These are phyloP conservation scores for Hypericum androsaemum DNA, from an alignment of 345 rosid genomes.

Conservation along the genomic window DNA sequence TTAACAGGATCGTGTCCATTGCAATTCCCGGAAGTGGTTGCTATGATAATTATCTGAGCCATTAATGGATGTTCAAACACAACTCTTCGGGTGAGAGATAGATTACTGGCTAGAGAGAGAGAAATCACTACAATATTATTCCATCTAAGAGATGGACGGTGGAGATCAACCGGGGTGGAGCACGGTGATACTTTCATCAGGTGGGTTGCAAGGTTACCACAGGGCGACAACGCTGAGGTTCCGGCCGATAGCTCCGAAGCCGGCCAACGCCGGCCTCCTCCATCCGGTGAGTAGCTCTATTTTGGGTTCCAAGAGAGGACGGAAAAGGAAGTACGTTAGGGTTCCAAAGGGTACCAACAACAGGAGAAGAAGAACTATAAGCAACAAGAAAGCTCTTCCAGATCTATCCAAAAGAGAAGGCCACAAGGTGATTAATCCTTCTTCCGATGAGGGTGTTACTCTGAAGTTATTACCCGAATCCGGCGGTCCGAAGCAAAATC, in stretches of 20 bases:
- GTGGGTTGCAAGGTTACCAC: slow-evolving; percentile 24
- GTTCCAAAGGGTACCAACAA: slow-evolving; percentile 31
- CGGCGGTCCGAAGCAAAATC: slow-evolving; percentile 11
- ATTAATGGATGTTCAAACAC: no score
- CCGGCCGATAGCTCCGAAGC: slow-evolving; percentile 91
- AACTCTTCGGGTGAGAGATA: no score
- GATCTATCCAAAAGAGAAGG: slow-evolving; percentile 4
- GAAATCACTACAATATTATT: no score
- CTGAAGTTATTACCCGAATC: slow-evolving; percentile 47
- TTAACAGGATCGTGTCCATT: no score
- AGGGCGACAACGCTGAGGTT: slow-evolving; percentile 58
- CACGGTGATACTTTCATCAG: slow-evolving; percentile 15
- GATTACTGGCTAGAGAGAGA: no score
- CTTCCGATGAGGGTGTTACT: slow-evolving; percentile 22
- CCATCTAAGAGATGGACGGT: slow-evolving; percentile 7
- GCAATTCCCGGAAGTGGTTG: no score
- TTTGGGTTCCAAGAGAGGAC: slow-evolving; percentile 25
- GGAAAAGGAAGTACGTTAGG: slow-evolving; percentile 69
- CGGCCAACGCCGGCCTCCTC: slow-evolving; percentile 20
- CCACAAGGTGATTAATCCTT: not conserved
- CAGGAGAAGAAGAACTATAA: slow-evolving; percentile 10
- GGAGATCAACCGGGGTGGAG: slow-evolving; percentile 9
- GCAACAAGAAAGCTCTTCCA: slow-evolving; percentile 12
- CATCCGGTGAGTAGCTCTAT: slow-evolving; percentile 13
- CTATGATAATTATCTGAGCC: no score